These are phyloP conservation scores for Pseudogymnoascus pannorum DNA, from an alignment of 2,329 filamentous ascomycete genomes.

Conservation along the genomic window DNA sequence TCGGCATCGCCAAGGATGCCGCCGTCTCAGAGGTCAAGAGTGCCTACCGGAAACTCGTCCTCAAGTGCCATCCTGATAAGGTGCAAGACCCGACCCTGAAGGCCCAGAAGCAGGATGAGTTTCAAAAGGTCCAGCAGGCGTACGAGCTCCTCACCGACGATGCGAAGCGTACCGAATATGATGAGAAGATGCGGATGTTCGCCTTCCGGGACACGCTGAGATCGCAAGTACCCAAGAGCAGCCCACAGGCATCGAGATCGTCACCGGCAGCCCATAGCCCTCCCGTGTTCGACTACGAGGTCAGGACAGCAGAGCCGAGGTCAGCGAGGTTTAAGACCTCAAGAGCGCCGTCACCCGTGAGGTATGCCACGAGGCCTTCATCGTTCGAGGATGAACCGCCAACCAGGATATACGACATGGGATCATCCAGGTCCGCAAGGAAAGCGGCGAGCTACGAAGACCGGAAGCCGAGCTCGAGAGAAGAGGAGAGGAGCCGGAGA, in stretches of 20 bases:
- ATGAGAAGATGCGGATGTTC: constrained; percentile 63
- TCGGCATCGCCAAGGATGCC: constrained; percentile 68
- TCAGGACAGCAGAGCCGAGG: constrained; percentile 45
- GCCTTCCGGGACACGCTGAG: constrained; percentile 42
- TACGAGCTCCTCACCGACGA: constrained; percentile 87
- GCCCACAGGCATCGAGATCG: constrained; percentile 24
- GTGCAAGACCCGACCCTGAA: constrained; percentile 63
- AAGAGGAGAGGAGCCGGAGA: constrained; percentile 30
- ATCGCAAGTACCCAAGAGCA: constrained; percentile 40
- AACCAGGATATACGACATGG: constrained; percentile 37
- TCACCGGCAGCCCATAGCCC: constrained; percentile 26
- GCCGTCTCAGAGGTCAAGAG: constrained; percentile 65
- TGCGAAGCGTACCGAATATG: constrained; percentile 63
- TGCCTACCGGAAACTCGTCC: constrained; percentile 76
- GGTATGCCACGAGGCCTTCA: constrained; percentile 14
- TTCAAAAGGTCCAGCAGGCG: constrained; percentile 85
- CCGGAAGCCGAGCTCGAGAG: constrained; percentile 25
- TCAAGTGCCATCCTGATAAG: constrained; percentile 90
- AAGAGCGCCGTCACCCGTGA: not conserved
- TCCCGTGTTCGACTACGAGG: constrained; percentile 34
- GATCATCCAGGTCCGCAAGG: constrained; percentile 30
- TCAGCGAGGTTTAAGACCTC: constrained; percentile 31
- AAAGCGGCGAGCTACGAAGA: constrained; percentile 42
- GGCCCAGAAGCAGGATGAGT: constrained; percentile 73
- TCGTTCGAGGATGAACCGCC: constrained; percentile 44